Conservation (phyloP, 441 rosid species). For the Isatis lusitanica region DNA sequence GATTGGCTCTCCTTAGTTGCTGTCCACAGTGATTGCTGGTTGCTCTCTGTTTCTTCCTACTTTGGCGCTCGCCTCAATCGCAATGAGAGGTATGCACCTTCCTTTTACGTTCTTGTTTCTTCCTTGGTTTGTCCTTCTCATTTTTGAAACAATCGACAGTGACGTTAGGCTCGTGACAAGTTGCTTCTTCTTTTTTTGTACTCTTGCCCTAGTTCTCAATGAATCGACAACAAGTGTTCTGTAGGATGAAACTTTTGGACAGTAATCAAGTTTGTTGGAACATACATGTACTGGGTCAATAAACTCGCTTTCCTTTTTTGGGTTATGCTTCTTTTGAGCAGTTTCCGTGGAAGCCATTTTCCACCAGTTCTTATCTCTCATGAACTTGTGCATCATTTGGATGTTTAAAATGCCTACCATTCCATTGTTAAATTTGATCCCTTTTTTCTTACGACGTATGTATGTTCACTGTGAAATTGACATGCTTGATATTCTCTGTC, state of each 20-base stretch:
- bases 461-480: neutral
- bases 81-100: constrained; percentile 51
- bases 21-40: constrained; percentile 84
- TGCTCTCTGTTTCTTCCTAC: constrained; percentile 78
- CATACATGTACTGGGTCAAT: too few species aligned
- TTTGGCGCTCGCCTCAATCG: constrained; percentile 78
- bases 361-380: too few species aligned
- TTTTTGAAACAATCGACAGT: neutral
- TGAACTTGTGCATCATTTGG: too few species aligned
- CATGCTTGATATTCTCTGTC: neutral
- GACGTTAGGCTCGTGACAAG: neutral
- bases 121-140: neutral
- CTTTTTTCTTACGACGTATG: too few species aligned
- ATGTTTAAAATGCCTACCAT: too few species aligned
- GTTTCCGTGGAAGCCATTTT: neutral
- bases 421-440: too few species aligned
- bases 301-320: neutral
- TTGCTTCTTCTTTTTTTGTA: too few species aligned
- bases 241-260: neutral
- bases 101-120: neutral
- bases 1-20: constrained; percentile 88
- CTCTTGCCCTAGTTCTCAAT: too few species aligned
- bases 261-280: neutral
- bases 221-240: neutral
- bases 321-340: neutral